Conservation (phyloP, 768 basidiomycete genomes). For the Boletus insuetus region DNA sequence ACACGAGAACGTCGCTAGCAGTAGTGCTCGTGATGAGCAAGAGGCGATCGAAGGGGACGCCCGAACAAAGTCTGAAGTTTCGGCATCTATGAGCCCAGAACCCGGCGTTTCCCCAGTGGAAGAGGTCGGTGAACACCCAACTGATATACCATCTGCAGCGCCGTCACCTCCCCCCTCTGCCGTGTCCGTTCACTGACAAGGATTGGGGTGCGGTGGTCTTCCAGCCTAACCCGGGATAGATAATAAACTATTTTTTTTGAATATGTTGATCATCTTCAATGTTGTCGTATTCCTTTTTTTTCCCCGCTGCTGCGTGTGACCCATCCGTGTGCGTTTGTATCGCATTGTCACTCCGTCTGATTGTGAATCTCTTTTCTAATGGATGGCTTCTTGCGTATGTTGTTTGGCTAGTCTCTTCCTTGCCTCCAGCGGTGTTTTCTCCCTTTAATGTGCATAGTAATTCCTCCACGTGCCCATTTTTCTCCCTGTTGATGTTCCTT, state of each 20-base stretch:
- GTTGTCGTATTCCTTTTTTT: conserved; percentile 11
- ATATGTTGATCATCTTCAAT: conserved; percentile 35
- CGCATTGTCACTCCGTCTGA: conserved; percentile 8
- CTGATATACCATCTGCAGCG: conserved; percentile 27
- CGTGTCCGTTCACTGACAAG: conserved; percentile 26
- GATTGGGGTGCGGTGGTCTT: background rate
- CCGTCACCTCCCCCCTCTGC: conserved; percentile 31
- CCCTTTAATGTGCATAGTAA: conserved; percentile 24
- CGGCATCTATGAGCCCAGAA: conserved; percentile 16
- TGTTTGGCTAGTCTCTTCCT: conserved; percentile 16
- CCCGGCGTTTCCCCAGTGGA: conserved; percentile 21
- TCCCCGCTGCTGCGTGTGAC: conserved; percentile 14
- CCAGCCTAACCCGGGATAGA: conserved; percentile 21
- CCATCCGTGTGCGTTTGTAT: conserved; percentile 7
- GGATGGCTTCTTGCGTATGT: conserved; percentile 22
- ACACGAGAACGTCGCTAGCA: conserved; percentile 10
- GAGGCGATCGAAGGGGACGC: conserved; percentile 1
- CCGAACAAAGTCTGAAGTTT: conserved; percentile 16
- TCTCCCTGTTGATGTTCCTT: conserved; percentile 3
- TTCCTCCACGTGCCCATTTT: background rate
- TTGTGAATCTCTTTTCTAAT: conserved; percentile 4
- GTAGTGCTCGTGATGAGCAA: conserved; percentile 11
- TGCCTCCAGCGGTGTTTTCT: conserved; percentile 2
- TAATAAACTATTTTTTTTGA: conserved; percentile 32
- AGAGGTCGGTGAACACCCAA: conserved; percentile 18